Evolutionary conservation across 1,139 yeast genomes (phyloP), one percentile per base, ranked within the genome.

Genomic region (Lodderomyces jiufengensis): DNA sequence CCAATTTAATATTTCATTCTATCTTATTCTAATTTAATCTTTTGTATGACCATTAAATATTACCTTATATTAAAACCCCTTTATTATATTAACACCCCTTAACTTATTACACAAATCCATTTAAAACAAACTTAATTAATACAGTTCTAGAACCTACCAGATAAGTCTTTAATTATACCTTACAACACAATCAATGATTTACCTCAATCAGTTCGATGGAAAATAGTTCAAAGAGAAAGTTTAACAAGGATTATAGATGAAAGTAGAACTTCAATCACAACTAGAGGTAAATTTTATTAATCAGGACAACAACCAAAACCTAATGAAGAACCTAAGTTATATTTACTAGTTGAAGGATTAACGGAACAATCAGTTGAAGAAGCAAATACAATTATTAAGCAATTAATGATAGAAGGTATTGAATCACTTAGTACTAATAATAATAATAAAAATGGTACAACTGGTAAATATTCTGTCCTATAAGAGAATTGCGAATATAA

Each of bases 121-220:
- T n/a, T n/a, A n/a, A n/a, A n/a, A n/a, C n/a, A n/a, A n/a, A n/a
- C n/a, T n/a, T n/a, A n/a, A n/a, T n/a, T n/a, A n/a, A n/a, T n/a
- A n/a, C n/a, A n/a, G n/a, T n/a, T n/a, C n/a, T n/a, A n/a, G n/a
- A n/a, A n/a, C n/a, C n/a, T n/a, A n/a, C 83, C 87, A 1, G 88
- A 80, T 43, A 63, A 71, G 16, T 73, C 82, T 20, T 73, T 76
- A 21, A 85, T 68, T 62, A 84, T 80, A 49, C 83, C 95, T 1
- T 73, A 78, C 27, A 70, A 92, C 38, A 77, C 78, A 35, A 81
- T 90, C 46, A 92, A 92, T 50, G 97, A 92, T 52, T 66, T 85
- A 22, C 96, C 97, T 0, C 92, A 84, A 50, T 70, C 75, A 31
- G 92, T 90, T 0, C 66, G 98, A 47, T 83, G 95, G 94, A 73